phyloP scores from a whole-genome alignment of 352 stramenopile genomes.

The Globisporangium okanoganense region DNA sequence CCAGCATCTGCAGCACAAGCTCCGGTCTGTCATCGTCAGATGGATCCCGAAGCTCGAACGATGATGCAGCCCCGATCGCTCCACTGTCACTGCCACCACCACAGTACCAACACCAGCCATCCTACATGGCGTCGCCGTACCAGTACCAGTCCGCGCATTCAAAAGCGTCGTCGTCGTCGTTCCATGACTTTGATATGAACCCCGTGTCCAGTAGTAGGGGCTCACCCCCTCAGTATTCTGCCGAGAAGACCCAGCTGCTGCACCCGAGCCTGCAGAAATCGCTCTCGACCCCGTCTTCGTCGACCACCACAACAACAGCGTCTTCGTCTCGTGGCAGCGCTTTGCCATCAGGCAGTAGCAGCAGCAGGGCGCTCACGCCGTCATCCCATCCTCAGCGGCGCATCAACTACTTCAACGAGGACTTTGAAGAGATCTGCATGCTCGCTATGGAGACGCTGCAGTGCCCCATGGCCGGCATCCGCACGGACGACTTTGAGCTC shows the following conservation, averaged over 20 bases:
- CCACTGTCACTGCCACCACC: background rate
- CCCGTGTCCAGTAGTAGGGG: conserved; percentile 13
- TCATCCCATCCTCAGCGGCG: conserved; percentile 25
- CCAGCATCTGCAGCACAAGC: conserved; percentile 35
- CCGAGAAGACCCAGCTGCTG: conserved; percentile 14
- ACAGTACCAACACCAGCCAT: background rate
- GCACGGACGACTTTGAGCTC: conserved; percentile 85
- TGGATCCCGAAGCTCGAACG: conserved; percentile 28
- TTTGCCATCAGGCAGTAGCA: conserved; percentile 29
- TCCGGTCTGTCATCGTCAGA: conserved; percentile 41
- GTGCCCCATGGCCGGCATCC: conserved; percentile 85
- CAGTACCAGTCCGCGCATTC: conserved; percentile 13
- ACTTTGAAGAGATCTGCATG: conserved; percentile 87
- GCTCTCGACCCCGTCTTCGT: conserved; percentile 24
- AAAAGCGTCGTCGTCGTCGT: conserved; percentile 35
- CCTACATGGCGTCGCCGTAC: background rate
- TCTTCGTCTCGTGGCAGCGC: conserved; percentile 2
- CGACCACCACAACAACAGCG: conserved; percentile 14
- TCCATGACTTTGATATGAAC: conserved; percentile 47
- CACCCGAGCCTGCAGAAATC: conserved; percentile 17
- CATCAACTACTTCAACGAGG: conserved; percentile 86
- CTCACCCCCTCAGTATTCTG: background rate
- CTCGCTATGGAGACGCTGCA: conserved; percentile 84
- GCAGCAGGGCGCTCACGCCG: conserved; percentile 23
- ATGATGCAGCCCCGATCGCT: conserved; percentile 12